Conservation (phyloP, 83 land plant species). For the Picea abies region DNA sequence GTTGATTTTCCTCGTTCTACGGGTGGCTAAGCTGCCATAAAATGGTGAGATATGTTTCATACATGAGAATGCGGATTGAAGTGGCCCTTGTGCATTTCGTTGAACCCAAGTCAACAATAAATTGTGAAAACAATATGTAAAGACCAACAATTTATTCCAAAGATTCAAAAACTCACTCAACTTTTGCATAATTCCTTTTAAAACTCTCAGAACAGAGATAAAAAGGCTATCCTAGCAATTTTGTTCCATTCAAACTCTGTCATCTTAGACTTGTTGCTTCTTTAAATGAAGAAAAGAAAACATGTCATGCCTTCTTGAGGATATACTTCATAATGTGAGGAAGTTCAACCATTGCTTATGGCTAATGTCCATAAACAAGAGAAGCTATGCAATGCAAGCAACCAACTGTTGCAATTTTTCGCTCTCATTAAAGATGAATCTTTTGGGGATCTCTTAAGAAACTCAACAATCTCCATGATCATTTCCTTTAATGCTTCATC, state of each 20-base stretch:
- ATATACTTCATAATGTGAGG: constrained; percentile 59
- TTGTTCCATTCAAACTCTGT: background rate
- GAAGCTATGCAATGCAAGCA: constrained; percentile 61
- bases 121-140: constrained; percentile 51
- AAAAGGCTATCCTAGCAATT: constrained; percentile 20
- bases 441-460: constrained; percentile 34
- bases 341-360: constrained; percentile 64
- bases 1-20: too few relatives aligned
- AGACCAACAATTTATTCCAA: constrained; percentile 62
- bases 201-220: constrained; percentile 39
- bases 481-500: constrained; percentile 39
- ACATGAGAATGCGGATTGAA: constrained; percentile 44
- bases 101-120: constrained; percentile 25
- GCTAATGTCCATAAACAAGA: constrained; percentile 60
- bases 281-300: constrained; percentile 14
- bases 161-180: constrained; percentile 82
- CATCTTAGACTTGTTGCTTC: background rate
- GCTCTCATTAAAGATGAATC: constrained; percentile 13
- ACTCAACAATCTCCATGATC: constrained; percentile 31
- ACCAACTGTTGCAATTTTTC: background rate
- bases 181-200: constrained; percentile 70
- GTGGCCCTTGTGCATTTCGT: constrained; percentile 49
- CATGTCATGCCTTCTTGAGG: constrained; percentile 28
- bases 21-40: too few relatives aligned
- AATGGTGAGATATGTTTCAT: constrained; percentile 23